Conservation (phyloP, 1,284 basidiomycete species). For the Ceratobasidium sp. region DNA sequence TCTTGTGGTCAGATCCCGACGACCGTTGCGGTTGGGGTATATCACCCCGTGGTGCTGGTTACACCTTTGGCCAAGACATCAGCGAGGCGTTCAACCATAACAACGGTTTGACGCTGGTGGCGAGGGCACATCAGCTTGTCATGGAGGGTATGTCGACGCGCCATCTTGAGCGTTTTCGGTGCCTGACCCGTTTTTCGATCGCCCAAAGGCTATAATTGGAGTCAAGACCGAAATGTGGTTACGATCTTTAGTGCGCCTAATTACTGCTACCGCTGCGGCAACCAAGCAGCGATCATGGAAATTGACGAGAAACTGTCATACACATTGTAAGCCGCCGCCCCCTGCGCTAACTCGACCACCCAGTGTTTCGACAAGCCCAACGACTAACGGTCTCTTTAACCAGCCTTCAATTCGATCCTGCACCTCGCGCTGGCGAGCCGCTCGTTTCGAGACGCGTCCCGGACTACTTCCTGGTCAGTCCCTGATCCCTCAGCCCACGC, state of each 20-base stretch:
- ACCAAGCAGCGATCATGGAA: constrained; percentile 99
- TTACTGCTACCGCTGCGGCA: constrained; percentile 99
- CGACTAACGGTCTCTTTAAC: constrained; percentile 55
- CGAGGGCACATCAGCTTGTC: constrained; percentile 95
- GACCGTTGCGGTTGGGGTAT: constrained; percentile 99
- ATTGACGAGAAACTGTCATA: constrained; percentile 99
- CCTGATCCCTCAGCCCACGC: constrained; percentile 1
- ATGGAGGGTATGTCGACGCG: constrained; percentile 85
- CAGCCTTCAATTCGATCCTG: constrained; percentile 99
- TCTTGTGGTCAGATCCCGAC: constrained; percentile 99
- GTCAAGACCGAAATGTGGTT: constrained; percentile 99
- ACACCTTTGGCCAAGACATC: constrained; percentile 99
- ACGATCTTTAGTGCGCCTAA: constrained; percentile 99
- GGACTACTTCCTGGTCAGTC: constrained; percentile 90
- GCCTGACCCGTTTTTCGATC: constrained; percentile 25
- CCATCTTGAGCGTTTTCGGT: constrained; percentile 42
- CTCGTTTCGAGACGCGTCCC: constrained; percentile 98
- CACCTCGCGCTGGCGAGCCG: constrained; percentile 97
- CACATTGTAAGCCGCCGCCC: constrained; percentile 76
- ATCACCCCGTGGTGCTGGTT: constrained; percentile 97
- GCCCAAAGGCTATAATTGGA: constrained; percentile 87
- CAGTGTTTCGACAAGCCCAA: not conserved
- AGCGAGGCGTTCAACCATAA: constrained; percentile 99
- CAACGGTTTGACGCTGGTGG: constrained; percentile 97
- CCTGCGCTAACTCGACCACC: not conserved